Percentiles rank a stretch among this genome's conserved stretches.
Evolutionary conservation across 2,329 filamentous ascomycete species (phyloP).

Genomic region (Fusarium multiceps): DNA sequence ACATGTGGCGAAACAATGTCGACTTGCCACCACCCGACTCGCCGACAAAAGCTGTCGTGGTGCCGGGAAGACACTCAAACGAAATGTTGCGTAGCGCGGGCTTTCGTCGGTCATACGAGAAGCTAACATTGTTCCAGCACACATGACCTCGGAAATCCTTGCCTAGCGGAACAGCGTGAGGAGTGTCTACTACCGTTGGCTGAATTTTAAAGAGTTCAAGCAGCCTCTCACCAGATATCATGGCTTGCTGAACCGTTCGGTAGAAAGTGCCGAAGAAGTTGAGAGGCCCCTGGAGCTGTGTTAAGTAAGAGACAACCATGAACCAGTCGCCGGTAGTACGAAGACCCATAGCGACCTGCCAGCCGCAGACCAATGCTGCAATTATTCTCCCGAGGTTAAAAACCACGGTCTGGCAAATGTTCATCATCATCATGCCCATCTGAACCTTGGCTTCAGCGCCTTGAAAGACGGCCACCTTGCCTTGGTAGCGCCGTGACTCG

Average conservation of each 20-base stretch:
- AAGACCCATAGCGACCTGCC: constrained; percentile 76
- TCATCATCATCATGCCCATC: constrained; percentile 81
- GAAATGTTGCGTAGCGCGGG: constrained; percentile 84
- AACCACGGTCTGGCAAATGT: constrained; percentile 81
- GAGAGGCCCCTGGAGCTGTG: constrained; percentile 81
- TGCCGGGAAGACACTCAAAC: constrained; percentile 89
- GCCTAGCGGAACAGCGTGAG: constrained; percentile 68
- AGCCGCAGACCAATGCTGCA: constrained; percentile 78
- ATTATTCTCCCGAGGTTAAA: constrained; percentile 82
- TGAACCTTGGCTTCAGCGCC: constrained; percentile 80
- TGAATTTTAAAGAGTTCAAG: constrained; percentile 96
- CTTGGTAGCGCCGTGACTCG: constrained; percentile 78
- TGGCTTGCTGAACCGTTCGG: constrained; percentile 91
- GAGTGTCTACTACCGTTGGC: constrained; percentile 86
- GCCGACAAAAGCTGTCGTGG: constrained; percentile 94
- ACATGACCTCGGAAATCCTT: constrained; percentile 81
- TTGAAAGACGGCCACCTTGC: constrained; percentile 78
- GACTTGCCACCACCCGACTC: constrained; percentile 98
- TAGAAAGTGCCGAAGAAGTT: constrained; percentile 97
- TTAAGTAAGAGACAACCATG: constrained; percentile 78
- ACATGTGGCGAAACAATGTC: constrained; percentile 93
- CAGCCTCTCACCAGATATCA: constrained; percentile 97
- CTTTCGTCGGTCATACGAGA: constrained; percentile 88
- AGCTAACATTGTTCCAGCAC: constrained; percentile 87
- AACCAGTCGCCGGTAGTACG: constrained; percentile 78